Evolutionary conservation across 169 alveolate species (phyloP), one percentile per base, ranked within the genome.

Genomic region (Eimeria maxima): DNA sequence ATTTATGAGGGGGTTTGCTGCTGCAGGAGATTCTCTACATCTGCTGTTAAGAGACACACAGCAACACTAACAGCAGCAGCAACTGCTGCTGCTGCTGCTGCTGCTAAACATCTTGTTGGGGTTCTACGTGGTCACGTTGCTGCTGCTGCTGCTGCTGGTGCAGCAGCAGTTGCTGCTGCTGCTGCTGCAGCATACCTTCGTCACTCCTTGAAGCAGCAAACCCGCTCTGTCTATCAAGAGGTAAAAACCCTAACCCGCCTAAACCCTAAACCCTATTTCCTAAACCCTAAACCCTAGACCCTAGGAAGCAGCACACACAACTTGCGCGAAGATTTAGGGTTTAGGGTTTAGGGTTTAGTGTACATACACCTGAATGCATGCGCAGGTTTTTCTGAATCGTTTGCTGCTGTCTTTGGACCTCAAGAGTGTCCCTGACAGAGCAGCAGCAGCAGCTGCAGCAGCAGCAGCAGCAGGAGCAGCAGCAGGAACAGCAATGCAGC

Each of bases 141-240:
- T n/a, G 45, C 45, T n/a, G 81, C 81, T 24, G 81, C 81, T 24
- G 81, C 81, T 27, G 45, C 81, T 14, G 81, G 53, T 6, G 81
- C 81, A 8, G 81, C 81, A n/a, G 81, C 81, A 6, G 81, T 71
- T 71, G 81, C 81, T 71, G 47, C 81, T 71, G 81, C 81, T 33
- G 81, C 81, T 71, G 81, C 81, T 71, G 81, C 81, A 3, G 81
- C 81, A n/a, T 71, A 24, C 4, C 53, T 71, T 8, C 10, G 20
- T 8, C 42, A n/a, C 24, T 71, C 45, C 18, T 24, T 71, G 53
- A 18, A 71, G 81, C 0, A 38, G 53, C 81, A 71, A 38, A 71
- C 42, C 14, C 81, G 45, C n/a, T 27, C 81, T 24, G 81, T 18
- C 53, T 71, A 71, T n/a, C 81, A 50, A 10, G 81, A 71, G 81